Conservation (phyloP, 2,329 filamentous ascomycete genomes). For the Pyrenochaeta sp. region DNA sequence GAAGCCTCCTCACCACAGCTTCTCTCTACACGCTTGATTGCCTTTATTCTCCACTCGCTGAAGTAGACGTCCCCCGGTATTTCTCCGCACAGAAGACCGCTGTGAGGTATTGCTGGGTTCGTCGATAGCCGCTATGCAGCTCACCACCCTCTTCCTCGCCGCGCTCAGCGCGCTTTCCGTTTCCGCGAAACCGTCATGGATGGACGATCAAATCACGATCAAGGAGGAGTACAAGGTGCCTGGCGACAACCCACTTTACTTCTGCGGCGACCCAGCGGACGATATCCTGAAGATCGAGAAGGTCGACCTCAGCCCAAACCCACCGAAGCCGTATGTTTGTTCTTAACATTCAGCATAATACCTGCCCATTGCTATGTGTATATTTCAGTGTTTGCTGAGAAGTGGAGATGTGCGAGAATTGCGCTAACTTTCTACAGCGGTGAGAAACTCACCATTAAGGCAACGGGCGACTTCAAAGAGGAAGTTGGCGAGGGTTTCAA, state of each 20-base stretch:
- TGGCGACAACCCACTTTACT: slow-evolving; percentile 84
- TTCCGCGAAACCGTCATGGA: slow-evolving; percentile 48
- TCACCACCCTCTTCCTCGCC: slow-evolving; percentile 50
- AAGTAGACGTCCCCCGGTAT: neutral
- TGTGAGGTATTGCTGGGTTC: neutral
- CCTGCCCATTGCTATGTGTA: too few relatives aligned
- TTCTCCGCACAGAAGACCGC: neutral
- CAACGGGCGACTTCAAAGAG: slow-evolving; percentile 76
- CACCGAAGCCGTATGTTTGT: slow-evolving; percentile 78
- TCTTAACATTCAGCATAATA: neutral
- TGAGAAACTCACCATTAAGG: slow-evolving; percentile 77
- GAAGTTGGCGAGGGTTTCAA: slow-evolving; percentile 80
- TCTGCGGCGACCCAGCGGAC: slow-evolving; percentile 73
- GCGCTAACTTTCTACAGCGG: slow-evolving; percentile 68
- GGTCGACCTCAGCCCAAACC: slow-evolving; percentile 86
- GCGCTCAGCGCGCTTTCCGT: slow-evolving; percentile 57
- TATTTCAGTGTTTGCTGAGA: too few relatives aligned
- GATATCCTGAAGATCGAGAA: slow-evolving; percentile 79
- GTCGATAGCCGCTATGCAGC: slow-evolving; percentile 40
- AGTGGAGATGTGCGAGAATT: neutral
- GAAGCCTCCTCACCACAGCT: neutral
- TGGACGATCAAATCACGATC: slow-evolving; percentile 58
- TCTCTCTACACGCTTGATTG: neutral
- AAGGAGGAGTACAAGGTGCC: slow-evolving; percentile 71
- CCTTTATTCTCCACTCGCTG: neutral